Base-by-base conservation (phyloP, 2,329 filamentous ascomycete genomes). In the Sporothrix luriei region DNA sequence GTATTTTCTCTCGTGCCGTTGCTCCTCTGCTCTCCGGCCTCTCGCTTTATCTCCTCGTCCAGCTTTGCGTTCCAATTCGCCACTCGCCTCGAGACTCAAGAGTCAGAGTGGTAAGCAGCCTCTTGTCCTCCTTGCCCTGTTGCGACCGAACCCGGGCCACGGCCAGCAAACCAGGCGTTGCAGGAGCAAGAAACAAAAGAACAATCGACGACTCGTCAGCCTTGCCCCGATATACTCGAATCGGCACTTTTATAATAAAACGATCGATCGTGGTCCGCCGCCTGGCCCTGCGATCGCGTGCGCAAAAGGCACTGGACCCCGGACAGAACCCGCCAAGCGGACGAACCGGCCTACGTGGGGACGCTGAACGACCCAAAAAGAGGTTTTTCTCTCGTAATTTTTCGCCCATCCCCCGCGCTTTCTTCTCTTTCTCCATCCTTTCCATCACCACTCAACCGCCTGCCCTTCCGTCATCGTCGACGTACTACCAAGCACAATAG, bases 351-450 rank as follows among this genome's bases (percentile, higher is more conserved):
- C 57, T 46, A 69, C 72, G 72, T 73, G 72, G 72, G 70, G 72
- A 73, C 70, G 33, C 38, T 21, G n/a, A 61, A 57, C 49, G 46
- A 66, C 16, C 61, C 66, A 68, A 67, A 65, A 55, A 68, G 71
- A 71, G 68, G 70, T 70, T 73, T 71, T 66, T 72, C 64, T 73
- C 72, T 73, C 72, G 72, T 73, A 72, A 73, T 72, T 68, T 19
- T 19, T 66, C 67, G 68, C 66, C 65, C 68, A 62, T 52, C 66
- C 72, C 69, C 68, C 68, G 69, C 71, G 61, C 52, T 72, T 21
- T 62, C 40, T 59, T 66, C 52, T 43, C 33, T 16, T 64, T 64
- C 68, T 67, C 67, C 70, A 54, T 69, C 70, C 52, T 64, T 57
- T 51, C 65, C 70, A 61, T 54, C 68, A 62, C 54, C 59, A 54